Conservation (phyloP, 139 green algal genomes). For the Klebsormidium nitens region DNA sequence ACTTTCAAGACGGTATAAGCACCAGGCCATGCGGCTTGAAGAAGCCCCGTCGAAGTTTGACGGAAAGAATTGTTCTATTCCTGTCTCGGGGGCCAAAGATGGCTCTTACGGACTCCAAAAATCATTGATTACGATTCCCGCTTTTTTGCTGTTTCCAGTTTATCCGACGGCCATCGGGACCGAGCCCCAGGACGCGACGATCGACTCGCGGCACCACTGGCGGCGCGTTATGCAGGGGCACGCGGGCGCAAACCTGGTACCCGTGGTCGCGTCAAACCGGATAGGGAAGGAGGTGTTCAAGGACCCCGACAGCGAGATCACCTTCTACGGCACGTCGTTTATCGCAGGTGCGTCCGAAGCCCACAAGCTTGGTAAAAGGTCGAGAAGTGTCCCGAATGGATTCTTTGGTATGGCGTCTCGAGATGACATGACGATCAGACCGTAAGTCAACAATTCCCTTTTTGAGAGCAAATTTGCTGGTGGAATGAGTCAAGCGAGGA, state of each 20-base stretch:
- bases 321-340: constrained; percentile 76
- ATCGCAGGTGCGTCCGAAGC: constrained; percentile 54
- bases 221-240: constrained; percentile 40
- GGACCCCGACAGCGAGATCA: constrained; percentile 46
- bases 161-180: constrained; percentile 46
- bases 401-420: background rate
- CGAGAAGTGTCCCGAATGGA: constrained; percentile 27
- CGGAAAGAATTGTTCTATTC: too few species aligned
- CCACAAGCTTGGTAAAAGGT: too few species aligned
- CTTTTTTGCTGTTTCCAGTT: constrained; percentile 31
- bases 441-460: too few species aligned
- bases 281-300: constrained; percentile 56
- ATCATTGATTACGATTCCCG: too few species aligned
- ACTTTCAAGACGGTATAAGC: too few species aligned
- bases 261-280: constrained; percentile 65
- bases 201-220: constrained; percentile 39
- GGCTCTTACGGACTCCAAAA: too few species aligned
- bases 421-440: background rate
- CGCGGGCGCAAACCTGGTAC: constrained; percentile 46
- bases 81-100: too few species aligned
- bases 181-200: constrained; percentile 39
- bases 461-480: too few species aligned
- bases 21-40: too few species aligned
- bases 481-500: too few species aligned
- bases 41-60: too few species aligned